Percentiles rank a stretch among this genome's conserved stretches.
Evolutionary conservation across 371 early-diverging fungal species (phyloP).

Genomic region (Rhizomucor pusillus): DNA sequence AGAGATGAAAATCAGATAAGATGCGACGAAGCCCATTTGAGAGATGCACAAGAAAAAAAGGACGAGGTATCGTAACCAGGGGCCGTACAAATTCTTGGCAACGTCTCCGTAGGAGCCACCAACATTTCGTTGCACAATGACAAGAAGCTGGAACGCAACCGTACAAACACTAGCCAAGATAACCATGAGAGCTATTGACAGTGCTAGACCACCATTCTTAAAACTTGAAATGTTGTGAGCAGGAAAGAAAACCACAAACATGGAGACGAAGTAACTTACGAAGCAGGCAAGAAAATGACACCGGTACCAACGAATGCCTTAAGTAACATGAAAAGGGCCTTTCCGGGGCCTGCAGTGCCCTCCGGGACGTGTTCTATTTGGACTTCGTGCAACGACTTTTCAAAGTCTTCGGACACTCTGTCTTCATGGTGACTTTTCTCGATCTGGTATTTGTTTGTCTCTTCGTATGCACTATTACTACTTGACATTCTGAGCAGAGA

Average conservation of each 20-base stretch:
- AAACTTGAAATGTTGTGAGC: slow-evolving; percentile 25
- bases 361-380: slow-evolving; percentile 21
- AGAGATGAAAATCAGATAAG: slow-evolving; percentile 86
- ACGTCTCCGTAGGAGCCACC: slow-evolving; percentile 82
- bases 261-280: slow-evolving; percentile 26
- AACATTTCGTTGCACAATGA: slow-evolving; percentile 30
- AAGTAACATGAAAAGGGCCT: slow-evolving; percentile 72
- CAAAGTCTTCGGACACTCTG: not conserved
- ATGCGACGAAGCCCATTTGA: slow-evolving; percentile 79
- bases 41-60: slow-evolving; percentile 68
- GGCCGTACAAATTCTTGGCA: slow-evolving; percentile 69
- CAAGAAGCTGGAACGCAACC: slow-evolving; percentile 27
- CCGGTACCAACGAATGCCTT: slow-evolving; percentile 82
- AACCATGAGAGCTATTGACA: slow-evolving; percentile 32
- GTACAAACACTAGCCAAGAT: slow-evolving; percentile 27
- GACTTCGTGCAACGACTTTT: slow-evolving; percentile 1
- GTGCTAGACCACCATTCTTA: slow-evolving; percentile 32
- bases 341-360: slow-evolving; percentile 54
- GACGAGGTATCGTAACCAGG: slow-evolving; percentile 57
- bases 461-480: not conserved
- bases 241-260: not conserved
- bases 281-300: slow-evolving; percentile 64
- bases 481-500: not conserved
- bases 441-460: slow-evolving; percentile 2
- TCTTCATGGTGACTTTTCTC: slow-evolving; percentile 3